These are phyloP conservation scores for Xylaria sp. DNA, from an alignment of 2,329 filamentous ascomycete genomes.

Conservation along the genomic window DNA sequence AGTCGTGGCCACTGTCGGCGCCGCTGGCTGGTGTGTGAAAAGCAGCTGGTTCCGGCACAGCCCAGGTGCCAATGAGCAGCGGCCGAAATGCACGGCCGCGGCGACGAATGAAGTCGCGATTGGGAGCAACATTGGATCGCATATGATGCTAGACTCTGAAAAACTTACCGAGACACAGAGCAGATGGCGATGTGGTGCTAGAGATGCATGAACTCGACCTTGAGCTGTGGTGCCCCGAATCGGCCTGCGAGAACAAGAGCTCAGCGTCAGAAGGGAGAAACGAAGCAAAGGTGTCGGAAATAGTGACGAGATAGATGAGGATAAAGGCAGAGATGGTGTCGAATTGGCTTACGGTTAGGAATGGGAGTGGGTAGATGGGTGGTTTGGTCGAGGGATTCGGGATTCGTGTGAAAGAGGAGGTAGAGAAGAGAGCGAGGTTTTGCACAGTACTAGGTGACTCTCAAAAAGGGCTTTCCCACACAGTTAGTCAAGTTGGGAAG, in stretches of 20 bases:
- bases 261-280: constrained; percentile 17
- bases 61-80: constrained; percentile 14
- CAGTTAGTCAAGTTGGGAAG: constrained; percentile 20
- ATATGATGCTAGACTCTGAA: constrained; percentile 27
- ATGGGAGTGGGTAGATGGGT: constrained; percentile 27
- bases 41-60: constrained; percentile 16
- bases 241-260: constrained; percentile 24
- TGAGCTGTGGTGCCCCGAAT: constrained; percentile 26
- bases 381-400: constrained; percentile 20
- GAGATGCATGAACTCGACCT: constrained; percentile 32
- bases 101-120: constrained; percentile 21
- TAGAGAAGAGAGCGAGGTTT: constrained; percentile 33
- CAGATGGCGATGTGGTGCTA: constrained; percentile 33
- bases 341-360: constrained; percentile 23
- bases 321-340: constrained; percentile 20
- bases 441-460: constrained; percentile 28
- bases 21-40: constrained; percentile 15
- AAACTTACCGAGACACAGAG: constrained; percentile 35
- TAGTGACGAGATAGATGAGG: constrained; percentile 4
- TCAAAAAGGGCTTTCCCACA: constrained; percentile 29
- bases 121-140: constrained; percentile 34
- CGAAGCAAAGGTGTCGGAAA: constrained; percentile 7
- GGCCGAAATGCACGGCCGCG: constrained; percentile 16
- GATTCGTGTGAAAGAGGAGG: constrained; percentile 31
- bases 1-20: constrained; percentile 12